These are phyloP conservation scores for Daldinia decipiens DNA, from an alignment of 495 filamentous ascomycete genomes.

Conservation along the genomic window DNA sequence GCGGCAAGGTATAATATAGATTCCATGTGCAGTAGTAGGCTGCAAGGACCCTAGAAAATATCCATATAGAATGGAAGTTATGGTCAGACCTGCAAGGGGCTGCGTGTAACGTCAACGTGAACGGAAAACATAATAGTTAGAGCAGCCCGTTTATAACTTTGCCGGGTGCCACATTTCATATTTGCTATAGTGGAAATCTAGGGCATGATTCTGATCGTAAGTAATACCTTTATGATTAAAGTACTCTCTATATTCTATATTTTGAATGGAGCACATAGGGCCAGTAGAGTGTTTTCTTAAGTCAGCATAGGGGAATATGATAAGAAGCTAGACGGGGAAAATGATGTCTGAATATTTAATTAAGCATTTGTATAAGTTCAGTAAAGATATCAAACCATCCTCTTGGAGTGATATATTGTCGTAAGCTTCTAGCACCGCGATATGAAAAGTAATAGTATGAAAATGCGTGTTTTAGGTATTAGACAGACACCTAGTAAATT, in stretches of 20 bases:
- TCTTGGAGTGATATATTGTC: neutral
- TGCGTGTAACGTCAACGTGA: constrained; percentile 24
- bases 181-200: neutral
- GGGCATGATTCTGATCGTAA: neutral
- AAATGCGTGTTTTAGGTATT: neutral
- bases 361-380: neutral
- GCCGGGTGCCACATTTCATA: too few species aligned
- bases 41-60: constrained; percentile 28
- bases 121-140: neutral
- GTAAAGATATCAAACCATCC: neutral
- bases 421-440: neutral
- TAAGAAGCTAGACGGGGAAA: neutral
- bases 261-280: neutral
- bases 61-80: neutral
- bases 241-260: neutral
- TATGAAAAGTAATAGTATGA: neutral
- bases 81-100: constrained; percentile 31
- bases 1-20: constrained; percentile 39
- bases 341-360: neutral
- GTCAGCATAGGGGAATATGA: neutral
- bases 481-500: too few species aligned
- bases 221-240: neutral
- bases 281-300: neutral
- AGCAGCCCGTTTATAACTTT: constrained; percentile 2
- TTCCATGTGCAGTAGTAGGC: constrained; percentile 22